Evolutionary conservation across 306 rosid species (phyloP).

Genomic region (Casuarina glauca): DNA sequence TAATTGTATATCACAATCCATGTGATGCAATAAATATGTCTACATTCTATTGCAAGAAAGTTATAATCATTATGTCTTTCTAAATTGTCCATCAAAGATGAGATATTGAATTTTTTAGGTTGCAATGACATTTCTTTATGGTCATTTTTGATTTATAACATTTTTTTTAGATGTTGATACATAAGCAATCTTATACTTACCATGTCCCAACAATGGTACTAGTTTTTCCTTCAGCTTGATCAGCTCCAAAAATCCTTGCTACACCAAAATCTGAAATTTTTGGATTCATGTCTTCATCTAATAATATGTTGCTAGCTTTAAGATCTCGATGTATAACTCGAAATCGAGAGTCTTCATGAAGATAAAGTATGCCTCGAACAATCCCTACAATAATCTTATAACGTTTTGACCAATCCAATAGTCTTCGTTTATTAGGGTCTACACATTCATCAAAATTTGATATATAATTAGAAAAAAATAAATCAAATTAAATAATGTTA

Average conservation of each 20-base stretch:
- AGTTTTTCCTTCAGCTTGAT: conserved; percentile 34
- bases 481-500: neutral
- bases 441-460: neutral
- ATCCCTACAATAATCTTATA: conserved; percentile 39
- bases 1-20: too few relatives aligned
- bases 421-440: conserved; percentile 24
- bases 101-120: too few relatives aligned
- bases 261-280: conserved; percentile 52
- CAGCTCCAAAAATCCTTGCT: conserved; percentile 34
- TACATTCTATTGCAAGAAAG: too few relatives aligned
- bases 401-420: conserved; percentile 42
- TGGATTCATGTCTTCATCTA: conserved; percentile 39
- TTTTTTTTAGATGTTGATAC: too few relatives aligned
- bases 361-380: conserved; percentile 43
- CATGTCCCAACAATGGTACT: conserved; percentile 43
- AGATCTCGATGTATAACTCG: conserved; percentile 49
- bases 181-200: conserved; percentile 30
- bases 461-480: neutral
- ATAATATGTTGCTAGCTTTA: conserved; percentile 40
- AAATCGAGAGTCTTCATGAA: conserved; percentile 51
- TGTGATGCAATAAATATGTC: too few relatives aligned
- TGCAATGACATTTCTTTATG: too few relatives aligned
- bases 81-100: too few relatives aligned
- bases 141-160: too few relatives aligned
- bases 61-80: too few relatives aligned